Conservation (phyloP, 768 basidiomycete genomes). For the Termitomyces sp. region DNA sequence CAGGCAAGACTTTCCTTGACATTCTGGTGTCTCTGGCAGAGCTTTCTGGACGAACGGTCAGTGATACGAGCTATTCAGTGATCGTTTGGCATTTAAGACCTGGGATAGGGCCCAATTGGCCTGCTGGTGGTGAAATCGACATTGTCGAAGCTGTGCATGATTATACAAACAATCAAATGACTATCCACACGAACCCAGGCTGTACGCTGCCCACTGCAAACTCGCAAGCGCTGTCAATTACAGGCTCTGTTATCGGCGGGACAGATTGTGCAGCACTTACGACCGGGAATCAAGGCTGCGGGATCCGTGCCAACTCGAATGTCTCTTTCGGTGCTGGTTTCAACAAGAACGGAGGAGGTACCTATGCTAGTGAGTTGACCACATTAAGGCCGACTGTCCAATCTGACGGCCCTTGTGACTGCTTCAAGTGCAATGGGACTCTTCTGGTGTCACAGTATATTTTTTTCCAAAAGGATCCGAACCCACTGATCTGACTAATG, state of each 20-base stretch:
- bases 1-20: neutral
- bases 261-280: constrained; percentile 67
- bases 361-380: constrained; percentile 74
- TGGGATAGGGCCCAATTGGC: constrained; percentile 56
- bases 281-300: constrained; percentile 81
- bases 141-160: constrained; percentile 82
- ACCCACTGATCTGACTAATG: constrained; percentile 72
- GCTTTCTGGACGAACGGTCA: constrained; percentile 46
- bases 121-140: constrained; percentile 70
- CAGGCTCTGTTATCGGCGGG: constrained; percentile 62
- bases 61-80: neutral
- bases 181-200: constrained; percentile 72
- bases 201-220: constrained; percentile 55
- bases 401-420: neutral
- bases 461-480: constrained; percentile 76
- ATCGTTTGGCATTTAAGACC: constrained; percentile 33
- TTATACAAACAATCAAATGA: constrained; percentile 78
- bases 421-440: constrained; percentile 68
- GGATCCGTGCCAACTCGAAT: constrained; percentile 53
- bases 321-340: constrained; percentile 83
- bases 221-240: constrained; percentile 44
- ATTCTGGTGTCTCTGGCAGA: constrained; percentile 18
- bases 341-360: constrained; percentile 81
- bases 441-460: constrained; percentile 69
- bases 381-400: constrained; percentile 1